These are phyloP conservation scores for Pythium dissotocum DNA, from an alignment of 352 stramenopile genomes.

Conservation along the genomic window DNA sequence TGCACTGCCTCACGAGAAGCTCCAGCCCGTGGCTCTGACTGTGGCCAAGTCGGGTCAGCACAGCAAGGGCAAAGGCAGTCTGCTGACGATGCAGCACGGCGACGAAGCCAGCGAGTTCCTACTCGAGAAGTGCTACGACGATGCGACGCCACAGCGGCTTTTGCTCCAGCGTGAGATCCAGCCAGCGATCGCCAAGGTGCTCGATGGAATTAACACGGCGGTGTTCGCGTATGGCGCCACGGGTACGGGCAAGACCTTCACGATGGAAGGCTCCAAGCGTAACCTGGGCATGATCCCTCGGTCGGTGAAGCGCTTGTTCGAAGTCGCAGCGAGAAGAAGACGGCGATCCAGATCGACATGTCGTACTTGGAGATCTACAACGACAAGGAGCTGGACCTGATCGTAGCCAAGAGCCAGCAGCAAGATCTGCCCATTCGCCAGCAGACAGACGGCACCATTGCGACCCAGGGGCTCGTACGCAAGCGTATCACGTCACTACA, in stretches of 20 bases:
- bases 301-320: conserved; percentile 47
- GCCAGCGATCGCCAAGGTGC: conserved; percentile 33
- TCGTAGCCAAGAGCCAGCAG: conserved; percentile 36
- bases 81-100: conserved; percentile 19
- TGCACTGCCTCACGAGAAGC: conserved; percentile 31
- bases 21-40: conserved; percentile 24
- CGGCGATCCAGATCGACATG: conserved; percentile 35
- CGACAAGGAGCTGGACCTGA: conserved; percentile 80
- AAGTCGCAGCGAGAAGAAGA: conserved; percentile 29
- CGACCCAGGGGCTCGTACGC: conserved; percentile 35
- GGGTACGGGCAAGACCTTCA: conserved; percentile 42
- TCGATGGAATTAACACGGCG: conserved; percentile 49
- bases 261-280: too few species aligned
- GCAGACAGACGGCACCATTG: conserved; percentile 36
- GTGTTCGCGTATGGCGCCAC: conserved; percentile 65
- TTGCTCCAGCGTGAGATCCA: conserved; percentile 47
- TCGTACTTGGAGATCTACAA: conserved; percentile 91
- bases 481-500: conserved; percentile 31
- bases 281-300: conserved; percentile 45
- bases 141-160: conserved; percentile 33
- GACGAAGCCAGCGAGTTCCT: conserved; percentile 25
- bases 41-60: conserved; percentile 20
- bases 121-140: conserved; percentile 51
- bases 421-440: conserved; percentile 40
- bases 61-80: conserved; percentile 19